Percentiles rank a stretch among this genome's conserved stretches.
phyloP scores from a whole-genome alignment of 164 flowering plant genomes.

The Litsea cubeba region DNA sequence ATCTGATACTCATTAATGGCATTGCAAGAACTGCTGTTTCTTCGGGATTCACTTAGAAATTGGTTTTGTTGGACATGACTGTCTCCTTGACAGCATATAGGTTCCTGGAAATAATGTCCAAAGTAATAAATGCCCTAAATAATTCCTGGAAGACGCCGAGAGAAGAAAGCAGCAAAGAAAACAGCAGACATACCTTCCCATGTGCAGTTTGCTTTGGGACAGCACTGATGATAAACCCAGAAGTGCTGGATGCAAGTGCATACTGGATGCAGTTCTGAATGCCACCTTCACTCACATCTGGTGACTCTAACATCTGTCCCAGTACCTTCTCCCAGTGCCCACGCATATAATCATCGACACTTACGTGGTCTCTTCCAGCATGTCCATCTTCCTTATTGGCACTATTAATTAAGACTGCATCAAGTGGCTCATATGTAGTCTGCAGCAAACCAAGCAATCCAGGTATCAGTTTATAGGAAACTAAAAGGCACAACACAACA shows the following conservation, averaged over 20 bases:
- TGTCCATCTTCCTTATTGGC: constrained; percentile 19
- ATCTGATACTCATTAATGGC: constrained; percentile 8
- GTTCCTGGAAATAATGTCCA: constrained; percentile 28
- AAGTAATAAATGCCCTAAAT: constrained; percentile 3
- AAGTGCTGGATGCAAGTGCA: constrained; percentile 27
- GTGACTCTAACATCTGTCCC: constrained; percentile 34
- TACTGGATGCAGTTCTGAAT: constrained; percentile 35
- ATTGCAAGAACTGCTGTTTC: constrained; percentile 5
- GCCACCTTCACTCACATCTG: constrained; percentile 34
- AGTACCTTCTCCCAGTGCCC: constrained; percentile 33
- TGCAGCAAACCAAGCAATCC: constrained; percentile 24
- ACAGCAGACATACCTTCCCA: constrained; percentile 7
- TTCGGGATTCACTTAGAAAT: constrained; percentile 1
- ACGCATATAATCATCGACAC: constrained; percentile 18
- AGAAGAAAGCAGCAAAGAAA: not conserved
- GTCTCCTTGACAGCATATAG: constrained; percentile 14
- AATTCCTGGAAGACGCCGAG: not conserved
- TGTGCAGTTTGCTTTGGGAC: constrained; percentile 7
- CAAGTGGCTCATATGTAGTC: constrained; percentile 17
- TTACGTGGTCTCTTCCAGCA: constrained; percentile 17
- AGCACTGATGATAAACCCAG: constrained; percentile 5
- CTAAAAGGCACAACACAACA: not conserved
- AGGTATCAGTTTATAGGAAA: constrained; percentile 3
- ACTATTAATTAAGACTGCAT: constrained; percentile 1
- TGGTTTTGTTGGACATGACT: constrained; percentile 12